Evolutionary conservation across 768 basidiomycete species (phyloP), one percentile per base, ranked within the genome.

Genomic region (Ramaria rubella): DNA sequence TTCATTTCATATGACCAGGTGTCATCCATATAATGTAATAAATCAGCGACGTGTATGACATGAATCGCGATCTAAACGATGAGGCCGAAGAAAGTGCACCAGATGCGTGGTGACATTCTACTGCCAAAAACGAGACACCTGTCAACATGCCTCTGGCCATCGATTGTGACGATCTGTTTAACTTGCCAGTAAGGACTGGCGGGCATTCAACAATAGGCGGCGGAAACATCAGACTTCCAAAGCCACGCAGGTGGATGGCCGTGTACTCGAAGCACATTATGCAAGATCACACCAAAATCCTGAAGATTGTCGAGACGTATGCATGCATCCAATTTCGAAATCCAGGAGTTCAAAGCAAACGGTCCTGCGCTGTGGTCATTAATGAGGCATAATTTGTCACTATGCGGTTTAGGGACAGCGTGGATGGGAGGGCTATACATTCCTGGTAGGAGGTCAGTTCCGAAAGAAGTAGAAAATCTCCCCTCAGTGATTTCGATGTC

Each of bases 111-210:
- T 0, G 70, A 69, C 0, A 58, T 68, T 19, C 65, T 58, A 30
- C 60, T 65, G 1, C 74, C 74, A 61, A 73, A 75, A 19, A 52
- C 61, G 38, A 63, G 67, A 54, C 67, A 64, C 2, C 70, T 58
- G 58, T 73, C 72, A 17, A 76, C 58, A 45, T 62, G 55, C 62
- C 58, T 0, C 61, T 31, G n/a, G n/a, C n/a, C n/a, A n/a, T n/a
- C n/a, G n/a, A n/a, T n/a, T 1, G 30, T 61, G 7, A 70, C 62
- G 0, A 75, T 52, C 36, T 77, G 76, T 15, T 71, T 71, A 0
- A 77, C 56, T 45, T 78, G 73, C 75, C 75, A 77, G 0, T 62
- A 38, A 0, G 68, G 72, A 43, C 75, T 70, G 59, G 75, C 63
- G 0, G 74, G 76, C 8, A 75, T 52, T 0, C 67, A 63, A 0